phyloP scores from a whole-genome alignment of 148 eudicot genomes.

The Arbutus unedo region DNA sequence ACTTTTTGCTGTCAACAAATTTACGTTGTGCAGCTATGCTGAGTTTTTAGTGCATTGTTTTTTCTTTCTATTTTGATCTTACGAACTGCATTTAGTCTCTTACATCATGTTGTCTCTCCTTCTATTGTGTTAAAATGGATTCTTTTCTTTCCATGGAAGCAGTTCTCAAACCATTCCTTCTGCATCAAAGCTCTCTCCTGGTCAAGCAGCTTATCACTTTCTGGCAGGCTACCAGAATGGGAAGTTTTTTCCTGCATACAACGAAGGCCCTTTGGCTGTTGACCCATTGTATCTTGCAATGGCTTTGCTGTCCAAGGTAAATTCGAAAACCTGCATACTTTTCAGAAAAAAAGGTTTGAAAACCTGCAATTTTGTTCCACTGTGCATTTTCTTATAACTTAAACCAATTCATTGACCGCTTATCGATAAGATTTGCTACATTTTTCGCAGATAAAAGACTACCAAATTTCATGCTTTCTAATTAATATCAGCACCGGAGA shows the following conservation, averaged over 20 bases:
- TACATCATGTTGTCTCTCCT: neutral
- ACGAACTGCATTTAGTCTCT: neutral
- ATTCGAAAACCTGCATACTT: neutral
- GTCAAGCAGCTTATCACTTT: conserved; percentile 35
- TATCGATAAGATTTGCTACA: neutral
- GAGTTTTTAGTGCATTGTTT: neutral
- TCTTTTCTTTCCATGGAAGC: neutral
- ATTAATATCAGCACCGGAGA: conserved; percentile 20
- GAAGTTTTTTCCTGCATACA: conserved; percentile 24
- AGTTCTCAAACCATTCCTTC: conserved; percentile 28
- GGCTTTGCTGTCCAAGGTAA: conserved; percentile 23
- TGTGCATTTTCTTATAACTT: neutral
- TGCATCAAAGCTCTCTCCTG: conserved; percentile 27
- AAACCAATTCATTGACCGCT: neutral
- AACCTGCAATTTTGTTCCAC: neutral
- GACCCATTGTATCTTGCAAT: conserved; percentile 30
- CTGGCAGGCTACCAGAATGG: conserved; percentile 31
- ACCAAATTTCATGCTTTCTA: conserved; percentile 24
- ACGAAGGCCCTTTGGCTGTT: conserved; percentile 9
- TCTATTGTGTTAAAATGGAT: neutral
- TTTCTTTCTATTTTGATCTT: neutral
- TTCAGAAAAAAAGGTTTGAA: neutral
- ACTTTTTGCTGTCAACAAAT: neutral
- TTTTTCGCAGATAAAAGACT: conserved; percentile 23
- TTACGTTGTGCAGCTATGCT: neutral